Base-by-base conservation (phyloP, 1,139 yeast species). In the Sugiyamaella sp. region DNA sequence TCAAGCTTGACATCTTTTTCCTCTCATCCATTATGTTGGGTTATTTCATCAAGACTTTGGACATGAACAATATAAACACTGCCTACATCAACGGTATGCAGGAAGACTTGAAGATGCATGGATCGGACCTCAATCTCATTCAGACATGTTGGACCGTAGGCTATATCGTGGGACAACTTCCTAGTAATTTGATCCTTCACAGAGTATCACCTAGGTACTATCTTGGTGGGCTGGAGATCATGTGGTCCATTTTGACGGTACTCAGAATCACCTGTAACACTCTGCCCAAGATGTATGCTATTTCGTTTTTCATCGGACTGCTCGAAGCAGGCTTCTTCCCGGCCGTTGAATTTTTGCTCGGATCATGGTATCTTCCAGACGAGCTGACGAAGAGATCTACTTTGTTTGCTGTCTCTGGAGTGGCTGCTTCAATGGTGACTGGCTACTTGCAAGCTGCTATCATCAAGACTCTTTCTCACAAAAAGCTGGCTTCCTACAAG, bases 41-140 rank as follows among this genome's bases (percentile, higher is more conserved):
- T 19, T 66, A 65, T 37, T 66, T 66, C 56, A 57, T 66, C 53
- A 67, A 66, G 55, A 64, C 64, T 20, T 53, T 69, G 49, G 65
- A 69, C 49, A 63, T 62, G 52, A 57, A 59, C 27, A 69, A 69
- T 43, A 52, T 69, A 46, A 66, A 55, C 33, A 78, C 80, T 8
- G 82, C 86, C 1, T 82, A 79, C 62, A 81, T 82, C 44, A 80
- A 80, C 57, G 84, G 85, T n/a, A 79, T 80, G 84, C 68, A 73
- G 53, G 83, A 80, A 55, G 72, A 77, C 60, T 77, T 74, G 59
- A 58, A 67, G 8, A 77, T 80, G 81, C 64, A 70, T 51, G 70
- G 71, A 20, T 79, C 79, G 58, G 80, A 80, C 57, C 78, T 73
- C 59, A 80, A 80, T 60, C 75, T 76, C 54, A 63, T 81, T 66